Percentiles rank a stretch among this genome's conserved stretches.
Conservation (phyloP, 1,139 yeast genomes). For the Suhomyces bribrorum region DNA sequence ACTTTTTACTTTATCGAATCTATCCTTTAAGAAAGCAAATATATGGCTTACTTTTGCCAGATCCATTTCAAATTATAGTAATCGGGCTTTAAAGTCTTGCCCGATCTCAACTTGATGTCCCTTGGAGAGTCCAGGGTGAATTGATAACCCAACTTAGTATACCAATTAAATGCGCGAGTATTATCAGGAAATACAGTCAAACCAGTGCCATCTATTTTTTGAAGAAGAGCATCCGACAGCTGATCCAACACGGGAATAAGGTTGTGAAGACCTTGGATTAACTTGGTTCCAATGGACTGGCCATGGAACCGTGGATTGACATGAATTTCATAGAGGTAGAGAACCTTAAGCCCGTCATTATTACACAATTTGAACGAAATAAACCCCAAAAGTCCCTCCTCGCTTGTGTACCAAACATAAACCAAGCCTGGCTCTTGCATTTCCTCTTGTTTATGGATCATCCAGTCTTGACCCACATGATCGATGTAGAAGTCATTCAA, state of each 20-base stretch:
- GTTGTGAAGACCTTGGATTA: conserved; percentile 34
- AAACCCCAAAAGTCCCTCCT: conserved; percentile 31
- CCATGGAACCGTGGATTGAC: conserved; percentile 33
- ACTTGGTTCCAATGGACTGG: conserved; percentile 32
- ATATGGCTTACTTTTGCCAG: neutral
- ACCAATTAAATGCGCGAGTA: conserved; percentile 44
- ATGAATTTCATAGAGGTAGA: conserved; percentile 60
- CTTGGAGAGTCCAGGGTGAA: conserved; percentile 44
- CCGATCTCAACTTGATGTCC: conserved; percentile 41
- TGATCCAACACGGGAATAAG: conserved; percentile 21
- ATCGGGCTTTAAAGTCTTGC: conserved; percentile 42
- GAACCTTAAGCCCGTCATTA: conserved; percentile 32
- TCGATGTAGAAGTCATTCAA: conserved; percentile 31
- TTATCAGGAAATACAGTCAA: conserved; percentile 58
- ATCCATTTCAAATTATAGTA: conserved; percentile 32
- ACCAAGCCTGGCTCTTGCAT: conserved; percentile 47
- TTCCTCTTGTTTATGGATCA: conserved; percentile 42
- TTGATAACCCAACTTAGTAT: conserved; percentile 39
- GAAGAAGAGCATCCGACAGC: conserved; percentile 5
- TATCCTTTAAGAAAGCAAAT: neutral
- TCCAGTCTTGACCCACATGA: conserved; percentile 47
- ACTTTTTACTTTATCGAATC: too few species aligned
- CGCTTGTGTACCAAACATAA: conserved; percentile 33
- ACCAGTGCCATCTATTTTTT: conserved; percentile 31
- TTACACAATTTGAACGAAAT: conserved; percentile 42